These are phyloP conservation scores for Chloropicon primus DNA, from an alignment of 139 green algal species.

Conservation along the genomic window DNA sequence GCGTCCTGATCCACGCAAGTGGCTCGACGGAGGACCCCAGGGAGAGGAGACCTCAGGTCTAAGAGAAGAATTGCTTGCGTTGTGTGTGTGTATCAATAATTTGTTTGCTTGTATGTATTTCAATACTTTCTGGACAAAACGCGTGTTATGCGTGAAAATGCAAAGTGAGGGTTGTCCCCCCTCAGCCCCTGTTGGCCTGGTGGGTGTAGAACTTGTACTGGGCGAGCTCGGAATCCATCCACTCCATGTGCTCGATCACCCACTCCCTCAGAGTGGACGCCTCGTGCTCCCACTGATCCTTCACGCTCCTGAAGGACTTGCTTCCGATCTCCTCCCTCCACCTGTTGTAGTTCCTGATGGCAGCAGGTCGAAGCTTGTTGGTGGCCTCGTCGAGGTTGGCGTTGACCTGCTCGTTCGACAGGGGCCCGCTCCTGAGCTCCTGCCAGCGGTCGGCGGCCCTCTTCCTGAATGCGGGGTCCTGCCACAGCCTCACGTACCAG, in stretches of 20 bases:
- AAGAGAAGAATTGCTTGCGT: neutral
- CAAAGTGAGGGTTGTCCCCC: neutral
- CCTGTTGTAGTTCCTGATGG: neutral
- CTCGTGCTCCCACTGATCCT: neutral
- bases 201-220: neutral
- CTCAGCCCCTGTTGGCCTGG: neutral
- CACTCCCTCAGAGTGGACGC: neutral
- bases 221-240: neutral
- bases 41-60: neutral
- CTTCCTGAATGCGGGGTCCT: neutral
- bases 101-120: neutral
- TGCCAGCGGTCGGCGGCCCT: neutral
- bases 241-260: neutral
- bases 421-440: neutral
- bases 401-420: neutral
- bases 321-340: neutral
- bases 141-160: no score
- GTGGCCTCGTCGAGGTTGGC: neutral
- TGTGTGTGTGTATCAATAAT: neutral
- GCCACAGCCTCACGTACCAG: conserved; percentile 6
- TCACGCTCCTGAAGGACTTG: neutral
- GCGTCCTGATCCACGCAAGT: neutral
- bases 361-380: neutral
- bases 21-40: neutral
- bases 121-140: no score